Percentiles rank a stretch among this genome's conserved stretches.
Conservation (phyloP, 2,329 filamentous ascomycete genomes). For the Sarocladium strictum region DNA sequence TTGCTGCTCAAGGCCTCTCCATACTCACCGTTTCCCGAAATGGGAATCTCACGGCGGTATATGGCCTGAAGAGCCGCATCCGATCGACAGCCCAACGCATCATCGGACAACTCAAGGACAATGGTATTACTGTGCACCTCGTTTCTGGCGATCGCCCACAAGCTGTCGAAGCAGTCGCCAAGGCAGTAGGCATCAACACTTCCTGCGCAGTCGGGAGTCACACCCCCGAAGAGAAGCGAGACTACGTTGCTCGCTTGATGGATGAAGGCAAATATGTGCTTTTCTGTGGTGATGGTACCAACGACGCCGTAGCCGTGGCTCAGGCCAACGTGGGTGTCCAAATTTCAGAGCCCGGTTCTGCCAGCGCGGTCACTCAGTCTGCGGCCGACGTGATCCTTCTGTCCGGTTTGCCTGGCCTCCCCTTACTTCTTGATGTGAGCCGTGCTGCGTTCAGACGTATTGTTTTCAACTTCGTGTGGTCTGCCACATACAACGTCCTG, state of each 20-base stretch:
- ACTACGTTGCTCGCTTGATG: conserved; percentile 37
- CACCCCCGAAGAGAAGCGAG: conserved; percentile 44
- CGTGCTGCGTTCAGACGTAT: conserved; percentile 33
- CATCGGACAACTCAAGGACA: conserved; percentile 28
- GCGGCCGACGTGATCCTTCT: conserved; percentile 55
- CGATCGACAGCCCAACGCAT: conserved; percentile 34
- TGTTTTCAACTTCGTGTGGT: conserved; percentile 58
- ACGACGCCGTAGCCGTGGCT: conserved; percentile 56
- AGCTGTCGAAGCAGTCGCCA: conserved; percentile 38
- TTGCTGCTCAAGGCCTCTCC: conserved; percentile 32
- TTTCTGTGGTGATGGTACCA: conserved; percentile 60
- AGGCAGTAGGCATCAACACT: conserved; percentile 25
- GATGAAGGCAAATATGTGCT: conserved; percentile 39
- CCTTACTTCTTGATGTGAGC: conserved; percentile 43
- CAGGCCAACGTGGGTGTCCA: conserved; percentile 56
- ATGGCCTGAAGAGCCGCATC: conserved; percentile 40
- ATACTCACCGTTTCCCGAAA: conserved; percentile 42
- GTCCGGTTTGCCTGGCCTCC: conserved; percentile 40
- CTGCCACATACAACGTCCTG: conserved; percentile 54
- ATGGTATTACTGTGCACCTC: conserved; percentile 38
- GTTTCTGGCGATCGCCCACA: conserved; percentile 48
- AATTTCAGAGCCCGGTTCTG: conserved; percentile 36
- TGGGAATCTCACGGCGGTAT: conserved; percentile 30
- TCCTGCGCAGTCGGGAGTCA: conserved; percentile 19
- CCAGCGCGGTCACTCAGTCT: conserved; percentile 47